Evolutionary conservation across 2,329 filamentous ascomycete genomes (phyloP).

Genomic region (Colletotrichum limetticola): DNA sequence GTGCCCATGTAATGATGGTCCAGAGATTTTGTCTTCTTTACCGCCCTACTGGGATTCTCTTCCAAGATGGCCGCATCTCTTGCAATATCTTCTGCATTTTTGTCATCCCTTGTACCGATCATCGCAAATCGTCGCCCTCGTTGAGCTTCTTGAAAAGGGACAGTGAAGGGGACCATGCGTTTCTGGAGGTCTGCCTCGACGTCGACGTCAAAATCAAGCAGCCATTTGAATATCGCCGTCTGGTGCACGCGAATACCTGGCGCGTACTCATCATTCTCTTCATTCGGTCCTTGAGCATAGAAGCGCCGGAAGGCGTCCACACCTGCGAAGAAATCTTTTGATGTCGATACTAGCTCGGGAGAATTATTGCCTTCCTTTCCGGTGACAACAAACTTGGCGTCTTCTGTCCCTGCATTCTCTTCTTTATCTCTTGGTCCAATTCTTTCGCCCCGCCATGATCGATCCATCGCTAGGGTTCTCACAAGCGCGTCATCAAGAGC

Average conservation of each 20-base stretch:
- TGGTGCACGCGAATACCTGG: slow-evolving; percentile 20
- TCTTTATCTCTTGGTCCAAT: not conserved
- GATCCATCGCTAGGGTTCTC: slow-evolving; percentile 3
- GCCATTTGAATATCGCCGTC: slow-evolving; percentile 13
- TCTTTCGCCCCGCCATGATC: slow-evolving; percentile 4
- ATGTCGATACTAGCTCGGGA: not conserved
- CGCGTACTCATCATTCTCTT: not conserved
- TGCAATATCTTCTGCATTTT: not conserved
- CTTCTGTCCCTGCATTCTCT: not conserved
- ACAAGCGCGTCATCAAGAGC: not conserved
- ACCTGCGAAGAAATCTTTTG: not conserved
- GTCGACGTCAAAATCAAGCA: slow-evolving; percentile 11
- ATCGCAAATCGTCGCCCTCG: slow-evolving; percentile 11
- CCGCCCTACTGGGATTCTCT: not conserved
- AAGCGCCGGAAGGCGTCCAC: slow-evolving; percentile 8
- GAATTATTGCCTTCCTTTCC: not conserved
- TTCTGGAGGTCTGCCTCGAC: slow-evolving; percentile 12
- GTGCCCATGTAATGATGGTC: not conserved
- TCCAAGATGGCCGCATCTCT: not conserved
- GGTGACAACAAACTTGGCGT: too few species aligned
- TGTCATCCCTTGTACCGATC: slow-evolving; percentile 3
- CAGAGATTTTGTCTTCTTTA: not conserved
- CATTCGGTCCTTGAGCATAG: slow-evolving; percentile 6
- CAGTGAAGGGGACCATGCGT: slow-evolving; percentile 8
- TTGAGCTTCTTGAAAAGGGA: slow-evolving; percentile 22